phyloP scores from a whole-genome alignment of 2,329 filamentous ascomycete species.

The Talaromyces sp. region DNA sequence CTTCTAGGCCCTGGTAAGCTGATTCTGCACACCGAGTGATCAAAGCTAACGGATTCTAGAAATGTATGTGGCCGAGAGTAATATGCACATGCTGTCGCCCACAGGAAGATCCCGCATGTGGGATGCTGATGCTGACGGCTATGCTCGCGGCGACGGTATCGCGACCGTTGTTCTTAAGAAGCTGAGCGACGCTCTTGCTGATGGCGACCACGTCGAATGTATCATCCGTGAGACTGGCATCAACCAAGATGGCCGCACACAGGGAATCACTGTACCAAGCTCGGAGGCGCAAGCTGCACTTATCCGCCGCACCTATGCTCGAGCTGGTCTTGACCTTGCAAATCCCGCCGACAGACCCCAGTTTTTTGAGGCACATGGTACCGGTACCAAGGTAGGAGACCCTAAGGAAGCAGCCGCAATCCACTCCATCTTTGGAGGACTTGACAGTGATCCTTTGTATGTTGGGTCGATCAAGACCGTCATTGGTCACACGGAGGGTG shows the following conservation, averaged over 20 bases:
- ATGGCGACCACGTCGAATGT: slow-evolving; percentile 38
- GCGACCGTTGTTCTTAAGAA: slow-evolving; percentile 46
- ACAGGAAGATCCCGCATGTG: slow-evolving; percentile 40
- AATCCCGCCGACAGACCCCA: slow-evolving; percentile 4
- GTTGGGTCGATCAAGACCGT: slow-evolving; percentile 28
- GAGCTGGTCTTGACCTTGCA: slow-evolving; percentile 31
- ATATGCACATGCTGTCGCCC: too few species aligned
- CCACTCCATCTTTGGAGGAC: neutral
- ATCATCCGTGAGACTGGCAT: slow-evolving; percentile 24
- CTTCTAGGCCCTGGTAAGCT: too few species aligned
- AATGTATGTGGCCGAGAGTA: too few species aligned
- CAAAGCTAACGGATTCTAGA: too few species aligned
- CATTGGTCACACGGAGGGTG: slow-evolving; percentile 29
- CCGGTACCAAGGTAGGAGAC: slow-evolving; percentile 24
- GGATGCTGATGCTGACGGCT: slow-evolving; percentile 43
- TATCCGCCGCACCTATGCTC: slow-evolving; percentile 30
- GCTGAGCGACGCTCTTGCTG: slow-evolving; percentile 40
- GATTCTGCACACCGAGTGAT: too few species aligned
- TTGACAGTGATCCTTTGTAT: slow-evolving; percentile 3
- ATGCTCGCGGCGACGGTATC: slow-evolving; percentile 48
- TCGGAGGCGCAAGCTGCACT: slow-evolving; percentile 28
- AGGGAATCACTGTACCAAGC: slow-evolving; percentile 25
- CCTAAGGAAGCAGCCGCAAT: slow-evolving; percentile 8
- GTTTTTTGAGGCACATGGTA: slow-evolving; percentile 40
- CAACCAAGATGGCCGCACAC: slow-evolving; percentile 27